Evolutionary conservation across 2,329 filamentous ascomycete genomes (phyloP), one percentile per base, ranked within the genome.

Genomic region (Juglanconis oblonga): DNA sequence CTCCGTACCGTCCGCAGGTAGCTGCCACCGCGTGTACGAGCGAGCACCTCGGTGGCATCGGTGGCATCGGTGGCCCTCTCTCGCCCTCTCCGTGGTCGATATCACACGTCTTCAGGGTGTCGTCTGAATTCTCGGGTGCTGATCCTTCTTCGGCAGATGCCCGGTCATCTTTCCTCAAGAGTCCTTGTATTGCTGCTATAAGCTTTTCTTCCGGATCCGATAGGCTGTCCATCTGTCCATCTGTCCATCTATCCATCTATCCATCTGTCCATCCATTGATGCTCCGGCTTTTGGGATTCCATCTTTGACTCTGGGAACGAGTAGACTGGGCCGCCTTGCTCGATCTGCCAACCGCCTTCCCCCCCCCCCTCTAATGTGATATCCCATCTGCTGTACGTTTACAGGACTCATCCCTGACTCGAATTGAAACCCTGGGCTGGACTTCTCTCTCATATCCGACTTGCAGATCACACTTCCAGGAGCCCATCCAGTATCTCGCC

Each of bases 91-190:
- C 10, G 38, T 32, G 17, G 29, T 35, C 51, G 14, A 53, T 31
- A 33, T 53, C 13, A 29, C 14, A n/a, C 4, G 49, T 55, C 31
- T 29, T 38, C 8, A 53, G 29, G 49, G 47, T 17, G 38, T 45
- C 35, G n/a, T 44, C 33, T 45, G 32, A 32, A 48, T 47, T 10
- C 45, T 47, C 32, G 40, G 14, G 54, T 62, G 40, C 56, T 62
- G 56, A 59, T 59, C 56, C 24, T 29, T 32, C 52, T 36, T 32
- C 47, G 32, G 55, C 52, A 62, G 55, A 51, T 52, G 45, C 38
- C 17, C 40, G 48, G 51, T 55, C 36, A 36, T 45, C 50, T 52
- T 53, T 35, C 9, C 17, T n/a, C 33, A 36, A 36, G 49, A 10
- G 10, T 51, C 14, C 48, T 14, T 36, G 48, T 5, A 24, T 33